These are phyloP conservation scores for Westerdykella aurantiaca DNA, from an alignment of 2,329 filamentous ascomycete species.

Conservation along the genomic window DNA sequence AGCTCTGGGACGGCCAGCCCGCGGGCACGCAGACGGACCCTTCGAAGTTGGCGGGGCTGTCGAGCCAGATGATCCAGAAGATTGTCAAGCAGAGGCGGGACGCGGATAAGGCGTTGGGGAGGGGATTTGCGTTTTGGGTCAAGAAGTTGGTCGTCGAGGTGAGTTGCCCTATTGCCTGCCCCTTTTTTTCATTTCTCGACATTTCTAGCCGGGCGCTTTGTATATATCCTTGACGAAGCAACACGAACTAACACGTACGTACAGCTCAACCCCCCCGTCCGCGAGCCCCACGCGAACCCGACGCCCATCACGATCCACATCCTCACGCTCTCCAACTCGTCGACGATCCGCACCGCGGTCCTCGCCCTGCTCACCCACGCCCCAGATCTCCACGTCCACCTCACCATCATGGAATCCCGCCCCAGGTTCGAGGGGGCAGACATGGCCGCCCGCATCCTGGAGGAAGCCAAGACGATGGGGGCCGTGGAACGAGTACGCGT, in stretches of 20 bases:
- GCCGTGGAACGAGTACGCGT: slow-evolving; percentile 35
- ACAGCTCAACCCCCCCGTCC: not conserved
- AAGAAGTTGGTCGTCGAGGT: not conserved
- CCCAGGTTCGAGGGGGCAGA: slow-evolving; percentile 61
- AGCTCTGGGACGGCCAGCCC: not conserved
- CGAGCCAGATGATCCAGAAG: not conserved
- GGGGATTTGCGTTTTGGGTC: not conserved
- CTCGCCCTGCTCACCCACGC: slow-evolving; percentile 35
- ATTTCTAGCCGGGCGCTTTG: no score
- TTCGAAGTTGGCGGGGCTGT: not conserved
- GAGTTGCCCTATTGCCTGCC: not conserved
- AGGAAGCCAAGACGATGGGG: slow-evolving; percentile 3
- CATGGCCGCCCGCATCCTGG: slow-evolving; percentile 45
- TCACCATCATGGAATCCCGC: slow-evolving; percentile 61
- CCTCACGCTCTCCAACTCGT: slow-evolving; percentile 44
- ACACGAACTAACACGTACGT: not conserved
- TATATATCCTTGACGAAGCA: no score
- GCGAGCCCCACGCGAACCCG: not conserved
- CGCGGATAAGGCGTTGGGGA: not conserved
- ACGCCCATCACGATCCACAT: slow-evolving; percentile 8
- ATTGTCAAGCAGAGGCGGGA: not conserved
- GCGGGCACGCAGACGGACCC: not conserved
- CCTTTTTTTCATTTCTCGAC: no score
- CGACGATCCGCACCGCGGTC: slow-evolving; percentile 52
- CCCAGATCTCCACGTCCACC: slow-evolving; percentile 42